phyloP scores from a whole-genome alignment of 148 eudicot species.

The Amaranthus hypochondriacus region DNA sequence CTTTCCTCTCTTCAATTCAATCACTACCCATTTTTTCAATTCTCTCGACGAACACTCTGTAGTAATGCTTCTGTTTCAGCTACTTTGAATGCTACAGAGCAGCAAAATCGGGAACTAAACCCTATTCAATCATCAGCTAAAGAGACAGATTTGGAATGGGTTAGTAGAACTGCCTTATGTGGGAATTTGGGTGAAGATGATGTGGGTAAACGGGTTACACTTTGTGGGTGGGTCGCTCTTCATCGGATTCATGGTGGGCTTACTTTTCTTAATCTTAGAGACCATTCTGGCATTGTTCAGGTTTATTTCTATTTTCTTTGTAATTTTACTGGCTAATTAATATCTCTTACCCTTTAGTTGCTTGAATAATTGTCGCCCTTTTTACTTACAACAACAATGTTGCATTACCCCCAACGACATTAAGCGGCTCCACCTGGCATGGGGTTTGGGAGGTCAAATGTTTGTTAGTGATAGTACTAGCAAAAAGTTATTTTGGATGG shows the following conservation, averaged over 20 bases:
- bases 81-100: background rate
- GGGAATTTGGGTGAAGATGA: conserved; percentile 64
- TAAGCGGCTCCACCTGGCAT: too few relatives aligned
- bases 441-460: too few relatives aligned
- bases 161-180: conserved; percentile 52
- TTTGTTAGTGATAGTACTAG: too few relatives aligned
- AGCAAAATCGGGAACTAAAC: conserved; percentile 21
- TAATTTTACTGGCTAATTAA: too few relatives aligned
- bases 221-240: conserved; percentile 95
- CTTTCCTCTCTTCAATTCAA: conserved; percentile 28
- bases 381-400: too few relatives aligned
- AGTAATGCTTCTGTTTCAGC: conserved; percentile 10
- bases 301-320: conserved; percentile 22
- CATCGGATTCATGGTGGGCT: conserved; percentile 81
- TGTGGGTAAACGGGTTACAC: conserved; percentile 70
- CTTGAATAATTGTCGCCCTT: too few relatives aligned
- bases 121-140: conserved; percentile 14
- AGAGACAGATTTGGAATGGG: conserved; percentile 57
- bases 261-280: conserved; percentile 74
- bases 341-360: too few relatives aligned
- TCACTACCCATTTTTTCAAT: conserved; percentile 6
- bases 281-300: conserved; percentile 85
- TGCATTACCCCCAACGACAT: too few relatives aligned
- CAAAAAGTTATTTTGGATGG: too few relatives aligned
- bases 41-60: conserved; percentile 8